phyloP scores from a whole-genome alignment of 2,329 filamentous ascomycete species.

The Incumbomyces delicatus region DNA sequence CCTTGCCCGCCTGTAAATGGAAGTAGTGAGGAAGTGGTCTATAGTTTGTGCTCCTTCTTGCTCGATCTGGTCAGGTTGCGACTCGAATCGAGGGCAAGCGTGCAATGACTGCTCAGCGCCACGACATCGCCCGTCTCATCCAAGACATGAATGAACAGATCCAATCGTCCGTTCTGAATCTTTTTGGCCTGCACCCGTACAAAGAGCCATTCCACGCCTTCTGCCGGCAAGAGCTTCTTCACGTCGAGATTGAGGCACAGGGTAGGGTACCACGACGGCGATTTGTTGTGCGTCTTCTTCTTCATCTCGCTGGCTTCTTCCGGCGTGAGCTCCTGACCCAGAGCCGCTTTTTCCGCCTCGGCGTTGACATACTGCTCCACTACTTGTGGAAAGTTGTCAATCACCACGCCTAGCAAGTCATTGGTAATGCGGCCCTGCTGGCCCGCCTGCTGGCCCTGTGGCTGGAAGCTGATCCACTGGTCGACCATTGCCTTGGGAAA shows the following conservation, averaged over 20 bases:
- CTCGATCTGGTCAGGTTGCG: slow-evolving; percentile 48
- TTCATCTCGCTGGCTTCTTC: slow-evolving; percentile 24
- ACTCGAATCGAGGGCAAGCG: slow-evolving; percentile 51
- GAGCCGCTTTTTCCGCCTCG: slow-evolving; percentile 18
- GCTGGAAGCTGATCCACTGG: slow-evolving; percentile 57
- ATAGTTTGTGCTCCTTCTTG: slow-evolving; percentile 26
- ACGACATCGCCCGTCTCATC: slow-evolving; percentile 57
- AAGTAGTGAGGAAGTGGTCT: no score
- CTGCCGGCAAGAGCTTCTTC: slow-evolving; percentile 58
- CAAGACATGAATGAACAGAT: slow-evolving; percentile 60
- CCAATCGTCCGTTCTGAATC: slow-evolving; percentile 62
- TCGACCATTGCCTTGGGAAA: slow-evolving; percentile 36
- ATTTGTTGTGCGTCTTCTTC: slow-evolving; percentile 20
- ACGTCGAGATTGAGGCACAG: slow-evolving; percentile 65
- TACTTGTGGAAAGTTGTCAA: slow-evolving; percentile 60
- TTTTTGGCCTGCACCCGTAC: slow-evolving; percentile 55
- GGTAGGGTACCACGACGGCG: slow-evolving; percentile 63
- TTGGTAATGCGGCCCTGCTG: slow-evolving; percentile 47
- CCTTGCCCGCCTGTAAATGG: no score
- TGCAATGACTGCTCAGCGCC: slow-evolving; percentile 59
- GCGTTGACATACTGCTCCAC: slow-evolving; percentile 43
- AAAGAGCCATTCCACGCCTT: slow-evolving; percentile 64
- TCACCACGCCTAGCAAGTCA: slow-evolving; percentile 53
- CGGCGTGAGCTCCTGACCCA: slow-evolving; percentile 26
- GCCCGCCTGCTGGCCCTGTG: slow-evolving; percentile 26